These are phyloP conservation scores for Aechmea fasciata DNA, from an alignment of 176 grass and related monocot species.

Conservation along the genomic window DNA sequence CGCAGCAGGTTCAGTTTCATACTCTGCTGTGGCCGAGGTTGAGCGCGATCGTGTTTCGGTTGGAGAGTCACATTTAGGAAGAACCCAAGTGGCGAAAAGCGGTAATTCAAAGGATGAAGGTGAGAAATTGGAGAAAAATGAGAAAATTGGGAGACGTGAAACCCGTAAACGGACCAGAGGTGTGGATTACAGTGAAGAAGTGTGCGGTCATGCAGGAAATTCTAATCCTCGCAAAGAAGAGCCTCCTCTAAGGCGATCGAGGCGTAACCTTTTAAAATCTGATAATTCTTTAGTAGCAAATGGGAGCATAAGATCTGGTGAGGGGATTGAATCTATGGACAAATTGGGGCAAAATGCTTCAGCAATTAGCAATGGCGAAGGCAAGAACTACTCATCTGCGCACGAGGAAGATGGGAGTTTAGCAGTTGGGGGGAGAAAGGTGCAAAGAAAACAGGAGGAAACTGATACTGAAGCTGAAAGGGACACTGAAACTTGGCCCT, in stretches of 20 bases:
- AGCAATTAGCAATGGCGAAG: background rate
- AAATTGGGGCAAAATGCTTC: background rate
- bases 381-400: background rate
- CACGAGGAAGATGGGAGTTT: background rate
- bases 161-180: slow-evolving; percentile 7
- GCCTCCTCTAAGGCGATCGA: slow-evolving; percentile 2
- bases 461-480: background rate
- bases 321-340: too few relatives aligned
- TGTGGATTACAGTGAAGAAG: slow-evolving; percentile 11
- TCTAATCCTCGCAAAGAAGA: background rate
- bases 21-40: slow-evolving; percentile 2
- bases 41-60: background rate
- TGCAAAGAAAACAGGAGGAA: background rate
- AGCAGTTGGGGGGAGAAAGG: background rate
- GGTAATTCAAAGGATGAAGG: background rate
- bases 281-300: background rate
- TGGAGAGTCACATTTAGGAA: background rate
- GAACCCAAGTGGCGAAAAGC: background rate
- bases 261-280: background rate
- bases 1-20: background rate
- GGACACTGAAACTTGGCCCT: background rate
- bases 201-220: slow-evolving; percentile 4
- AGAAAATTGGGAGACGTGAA: background rate
- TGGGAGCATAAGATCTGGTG: background rate
- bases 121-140: slow-evolving; percentile 13